Conservation (phyloP, 2,329 filamentous ascomycete genomes). For the Pyrenophora seminiperda region DNA sequence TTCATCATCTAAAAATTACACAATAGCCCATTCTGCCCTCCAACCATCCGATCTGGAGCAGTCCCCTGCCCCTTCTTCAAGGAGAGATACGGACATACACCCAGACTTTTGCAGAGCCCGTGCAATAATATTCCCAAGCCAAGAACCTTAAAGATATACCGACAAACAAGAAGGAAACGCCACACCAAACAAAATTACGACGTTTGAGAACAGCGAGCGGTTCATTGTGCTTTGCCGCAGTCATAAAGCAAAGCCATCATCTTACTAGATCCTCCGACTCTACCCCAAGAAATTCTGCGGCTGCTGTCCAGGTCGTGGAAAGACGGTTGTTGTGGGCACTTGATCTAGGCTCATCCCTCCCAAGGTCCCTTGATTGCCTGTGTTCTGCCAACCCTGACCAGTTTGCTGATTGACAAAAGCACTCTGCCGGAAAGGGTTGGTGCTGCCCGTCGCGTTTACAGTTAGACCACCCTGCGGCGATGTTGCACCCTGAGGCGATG, state of each 20-base stretch:
- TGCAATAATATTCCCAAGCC: conserved; percentile 2
- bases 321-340: conserved; percentile 79
- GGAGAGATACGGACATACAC: background rate
- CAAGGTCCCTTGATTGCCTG: conserved; percentile 73
- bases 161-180: conserved; percentile 3
- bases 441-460: conserved; percentile 82
- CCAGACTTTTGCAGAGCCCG: background rate
- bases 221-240: background rate
- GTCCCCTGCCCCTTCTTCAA: background rate
- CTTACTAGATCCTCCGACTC: background rate
- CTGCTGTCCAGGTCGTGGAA: conserved; percentile 73
- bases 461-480: conserved; percentile 50
- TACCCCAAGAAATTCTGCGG: conserved; percentile 39
- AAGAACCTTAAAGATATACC: conserved; percentile 4
- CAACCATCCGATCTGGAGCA: background rate
- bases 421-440: conserved; percentile 93
- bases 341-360: conserved; percentile 75
- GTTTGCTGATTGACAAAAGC: conserved; percentile 88
- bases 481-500: conserved; percentile 48
- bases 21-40: conserved; percentile 10
- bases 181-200: conserved; percentile 5
- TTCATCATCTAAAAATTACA: conserved; percentile 9
- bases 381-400: conserved; percentile 85
- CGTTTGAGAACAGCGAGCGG: background rate
- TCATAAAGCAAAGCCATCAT: background rate